phyloP scores from a whole-genome alignment of 305 asterid genomes.

The Fraxinus nigra region DNA sequence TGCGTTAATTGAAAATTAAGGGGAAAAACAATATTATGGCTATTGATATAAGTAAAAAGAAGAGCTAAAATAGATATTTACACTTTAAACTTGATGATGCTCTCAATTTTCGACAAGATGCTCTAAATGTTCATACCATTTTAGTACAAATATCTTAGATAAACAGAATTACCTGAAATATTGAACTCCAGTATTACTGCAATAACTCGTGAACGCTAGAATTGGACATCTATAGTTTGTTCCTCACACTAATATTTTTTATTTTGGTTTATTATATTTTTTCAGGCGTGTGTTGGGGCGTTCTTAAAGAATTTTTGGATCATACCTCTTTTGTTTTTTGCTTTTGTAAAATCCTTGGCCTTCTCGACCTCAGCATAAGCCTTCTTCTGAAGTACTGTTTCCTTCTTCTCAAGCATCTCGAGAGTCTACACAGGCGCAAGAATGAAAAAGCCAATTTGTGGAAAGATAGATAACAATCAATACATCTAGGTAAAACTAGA shows the following conservation, averaged over 20 bases:
- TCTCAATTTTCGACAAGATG: not conserved
- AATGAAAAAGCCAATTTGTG: slow-evolving; percentile 12
- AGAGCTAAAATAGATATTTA: not conserved
- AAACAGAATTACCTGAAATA: not conserved
- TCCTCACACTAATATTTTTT: not conserved
- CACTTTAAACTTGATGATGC: not conserved
- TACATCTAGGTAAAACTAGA: not conserved
- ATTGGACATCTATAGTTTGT: not conserved
- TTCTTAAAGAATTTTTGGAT: not conserved
- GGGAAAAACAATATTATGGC: not conserved
- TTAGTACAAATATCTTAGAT: not conserved
- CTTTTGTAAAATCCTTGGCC: slow-evolving; percentile 77
- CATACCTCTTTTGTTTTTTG: slow-evolving; percentile 78
- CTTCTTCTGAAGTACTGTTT: slow-evolving; percentile 67
- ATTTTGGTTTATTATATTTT: not conserved
- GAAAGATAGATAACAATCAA: not conserved
- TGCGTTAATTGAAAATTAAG: not conserved
- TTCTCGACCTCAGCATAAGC: slow-evolving; percentile 75
- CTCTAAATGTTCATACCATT: not conserved
- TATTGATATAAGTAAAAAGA: not conserved
- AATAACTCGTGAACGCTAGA: not conserved
- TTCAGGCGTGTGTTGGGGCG: not conserved
- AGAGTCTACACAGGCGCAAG: slow-evolving; percentile 46
- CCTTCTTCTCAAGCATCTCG: slow-evolving; percentile 90
- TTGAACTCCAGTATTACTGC: not conserved